These are phyloP conservation scores for Mycena haematopus DNA, from an alignment of 768 basidiomycete genomes.

Conservation along the genomic window DNA sequence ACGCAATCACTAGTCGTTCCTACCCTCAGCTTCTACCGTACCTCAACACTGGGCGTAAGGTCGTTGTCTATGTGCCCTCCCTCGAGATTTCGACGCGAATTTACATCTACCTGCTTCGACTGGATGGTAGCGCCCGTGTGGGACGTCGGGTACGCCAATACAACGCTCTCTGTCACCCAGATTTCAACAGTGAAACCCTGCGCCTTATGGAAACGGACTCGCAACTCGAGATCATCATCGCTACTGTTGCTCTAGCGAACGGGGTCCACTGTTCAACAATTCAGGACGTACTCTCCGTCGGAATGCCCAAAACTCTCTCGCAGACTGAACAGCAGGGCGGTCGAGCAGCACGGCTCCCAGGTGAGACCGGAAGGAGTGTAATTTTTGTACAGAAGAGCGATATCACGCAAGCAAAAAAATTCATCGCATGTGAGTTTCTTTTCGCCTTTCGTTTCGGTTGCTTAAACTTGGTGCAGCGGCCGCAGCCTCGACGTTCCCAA, in stretches of 20 bases:
- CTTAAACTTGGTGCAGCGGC: neutral
- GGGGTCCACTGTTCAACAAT: neutral
- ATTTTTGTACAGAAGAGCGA: neutral
- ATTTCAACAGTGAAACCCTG: neutral
- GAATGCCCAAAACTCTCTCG: neutral
- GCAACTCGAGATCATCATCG: no score
- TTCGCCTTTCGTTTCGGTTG: neutral
- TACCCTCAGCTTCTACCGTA: neutral
- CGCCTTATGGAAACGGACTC: no score
- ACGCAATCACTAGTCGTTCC: neutral
- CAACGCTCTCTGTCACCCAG: neutral
- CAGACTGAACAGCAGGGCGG: neutral
- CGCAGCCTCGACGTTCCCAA: neutral
- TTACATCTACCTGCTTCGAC: neutral
- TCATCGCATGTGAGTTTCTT: neutral
- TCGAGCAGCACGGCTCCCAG: neutral
- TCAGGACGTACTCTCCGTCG: neutral
- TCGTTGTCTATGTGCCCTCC: neutral
- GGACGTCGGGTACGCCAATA: neutral
- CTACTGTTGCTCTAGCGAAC: no score
- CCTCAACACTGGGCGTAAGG: neutral
- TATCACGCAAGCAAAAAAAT: neutral
- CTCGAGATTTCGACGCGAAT: neutral
- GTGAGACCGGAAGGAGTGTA: neutral
- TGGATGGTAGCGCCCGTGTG: neutral